Percentiles rank a stretch among this genome's conserved stretches.
Conservation (phyloP, 495 filamentous ascomycete genomes). For the Antarctomyces pellizariae region DNA sequence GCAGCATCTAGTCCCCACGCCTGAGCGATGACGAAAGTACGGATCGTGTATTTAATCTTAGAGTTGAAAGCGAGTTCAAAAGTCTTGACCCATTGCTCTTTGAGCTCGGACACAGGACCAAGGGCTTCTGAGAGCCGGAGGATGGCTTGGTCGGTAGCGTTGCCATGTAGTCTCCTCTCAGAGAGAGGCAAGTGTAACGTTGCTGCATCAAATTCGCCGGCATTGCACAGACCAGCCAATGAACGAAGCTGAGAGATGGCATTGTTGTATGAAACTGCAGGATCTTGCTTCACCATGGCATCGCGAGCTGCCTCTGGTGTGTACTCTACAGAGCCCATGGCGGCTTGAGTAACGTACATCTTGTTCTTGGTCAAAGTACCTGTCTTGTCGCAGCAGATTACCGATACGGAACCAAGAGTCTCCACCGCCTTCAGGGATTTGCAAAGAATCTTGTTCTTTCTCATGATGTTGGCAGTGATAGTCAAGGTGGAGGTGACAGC, state of each 20-base stretch:
- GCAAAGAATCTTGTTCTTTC: constrained; percentile 12
- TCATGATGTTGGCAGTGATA: constrained; percentile 14
- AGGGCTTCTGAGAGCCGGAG: constrained; percentile 40
- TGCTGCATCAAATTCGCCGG: constrained; percentile 40
- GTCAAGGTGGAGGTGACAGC: constrained; percentile 36
- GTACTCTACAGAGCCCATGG: constrained; percentile 19
- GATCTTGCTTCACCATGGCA: constrained; percentile 11
- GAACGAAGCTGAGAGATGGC: constrained; percentile 22
- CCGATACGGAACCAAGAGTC: constrained; percentile 28
- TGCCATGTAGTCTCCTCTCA: constrained; percentile 37
- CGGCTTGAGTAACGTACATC: constrained; percentile 34
- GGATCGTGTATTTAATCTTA: constrained; percentile 58
- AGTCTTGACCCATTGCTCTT: constrained; percentile 27
- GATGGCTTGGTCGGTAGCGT: constrained; percentile 50
- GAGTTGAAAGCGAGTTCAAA: constrained; percentile 54
- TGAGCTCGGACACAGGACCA: constrained; percentile 23
- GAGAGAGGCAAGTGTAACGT: constrained; percentile 26
- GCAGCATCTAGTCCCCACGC: constrained; percentile 16
- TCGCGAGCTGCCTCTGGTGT: constrained; percentile 19
- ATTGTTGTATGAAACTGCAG: constrained; percentile 10
- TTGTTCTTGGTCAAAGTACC: constrained; percentile 42
- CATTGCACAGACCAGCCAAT: constrained; percentile 40
- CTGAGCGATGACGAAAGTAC: constrained; percentile 17
- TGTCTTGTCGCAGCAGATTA: constrained; percentile 48
- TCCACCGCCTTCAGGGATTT: constrained; percentile 30